A percentile compares a stretch with the other conserved stretches of the same genome.
phyloP scores from a whole-genome alignment of 2,329 filamentous ascomycete species.

The Pestalotiopsis sp. region DNA sequence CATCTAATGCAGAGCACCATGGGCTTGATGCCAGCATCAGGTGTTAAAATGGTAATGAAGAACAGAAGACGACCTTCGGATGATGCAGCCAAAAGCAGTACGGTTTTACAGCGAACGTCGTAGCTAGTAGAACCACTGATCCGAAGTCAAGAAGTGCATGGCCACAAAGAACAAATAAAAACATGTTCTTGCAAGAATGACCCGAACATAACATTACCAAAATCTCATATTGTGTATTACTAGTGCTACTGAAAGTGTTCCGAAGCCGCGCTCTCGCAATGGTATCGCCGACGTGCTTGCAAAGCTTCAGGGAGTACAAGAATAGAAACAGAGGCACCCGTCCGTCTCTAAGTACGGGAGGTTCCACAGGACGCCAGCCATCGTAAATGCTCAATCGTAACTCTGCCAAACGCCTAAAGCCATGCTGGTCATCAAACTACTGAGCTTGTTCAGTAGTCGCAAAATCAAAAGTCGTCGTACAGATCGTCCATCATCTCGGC shows the following conservation, averaged over 20 bases:
- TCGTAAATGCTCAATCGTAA: background rate
- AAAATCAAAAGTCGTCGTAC: constrained; percentile 16
- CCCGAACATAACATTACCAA: background rate
- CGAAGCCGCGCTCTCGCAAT: background rate
- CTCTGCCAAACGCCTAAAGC: background rate
- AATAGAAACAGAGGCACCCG: background rate
- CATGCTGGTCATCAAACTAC: background rate
- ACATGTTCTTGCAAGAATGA: background rate
- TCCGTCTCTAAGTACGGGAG: background rate
- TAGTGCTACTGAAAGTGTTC: background rate
- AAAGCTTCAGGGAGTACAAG: background rate
- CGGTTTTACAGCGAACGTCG: too few relatives aligned
- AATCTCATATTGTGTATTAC: background rate
- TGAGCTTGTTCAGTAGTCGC: constrained; percentile 19
- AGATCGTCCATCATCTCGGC: constrained; percentile 27
- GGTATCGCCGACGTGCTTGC: background rate
- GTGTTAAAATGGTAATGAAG: too few relatives aligned
- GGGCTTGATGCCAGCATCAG: too few relatives aligned
- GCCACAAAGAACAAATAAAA: background rate
- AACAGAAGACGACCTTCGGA: too few relatives aligned
- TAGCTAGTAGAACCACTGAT: too few relatives aligned
- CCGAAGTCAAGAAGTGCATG: background rate
- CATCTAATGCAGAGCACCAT: too few relatives aligned
- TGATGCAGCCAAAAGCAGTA: too few relatives aligned
- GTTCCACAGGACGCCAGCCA: background rate